phyloP scores from a whole-genome alignment of 257 asterid species.

The Solanum lignicaule region DNA sequence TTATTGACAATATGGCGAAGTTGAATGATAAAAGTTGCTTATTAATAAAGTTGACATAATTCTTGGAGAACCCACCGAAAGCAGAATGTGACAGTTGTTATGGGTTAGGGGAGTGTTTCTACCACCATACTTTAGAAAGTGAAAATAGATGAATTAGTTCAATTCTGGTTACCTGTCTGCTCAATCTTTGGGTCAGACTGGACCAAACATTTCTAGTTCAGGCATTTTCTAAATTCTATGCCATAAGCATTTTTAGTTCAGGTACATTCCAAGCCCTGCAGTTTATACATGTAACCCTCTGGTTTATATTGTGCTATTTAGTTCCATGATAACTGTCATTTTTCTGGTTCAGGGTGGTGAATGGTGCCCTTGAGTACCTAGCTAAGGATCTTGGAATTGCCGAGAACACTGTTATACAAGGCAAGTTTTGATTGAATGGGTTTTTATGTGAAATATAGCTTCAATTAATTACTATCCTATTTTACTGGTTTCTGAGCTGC shows the following conservation, averaged over 20 bases:
- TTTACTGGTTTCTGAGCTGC: not conserved
- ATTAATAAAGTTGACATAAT: not conserved
- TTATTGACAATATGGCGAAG: not conserved
- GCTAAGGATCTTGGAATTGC: constrained; percentile 83
- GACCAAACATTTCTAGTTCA: not conserved
- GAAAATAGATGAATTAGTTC: not conserved
- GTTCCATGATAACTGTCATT: not conserved
- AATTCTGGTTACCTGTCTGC: not conserved
- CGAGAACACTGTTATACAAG: constrained; percentile 71
- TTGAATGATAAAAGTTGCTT: not conserved
- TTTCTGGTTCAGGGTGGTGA: constrained; percentile 66
- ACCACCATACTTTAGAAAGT: not conserved
- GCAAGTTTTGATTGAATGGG: constrained; percentile 26
- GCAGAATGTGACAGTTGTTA: not conserved
- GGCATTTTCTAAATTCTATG: not conserved
- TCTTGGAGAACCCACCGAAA: not conserved
- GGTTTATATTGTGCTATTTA: not conserved
- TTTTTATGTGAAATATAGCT: not conserved
- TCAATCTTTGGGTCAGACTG: not conserved
- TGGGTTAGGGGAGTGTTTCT: not conserved
- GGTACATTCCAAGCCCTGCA: not conserved
- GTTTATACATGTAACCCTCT: not conserved
- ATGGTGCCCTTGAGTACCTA: constrained; percentile 90
- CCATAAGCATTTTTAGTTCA: not conserved
- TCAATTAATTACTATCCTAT: not conserved